Base-by-base conservation (phyloP, 2,329 filamentous ascomycete species). In the Myrmaecium sp. region DNA sequence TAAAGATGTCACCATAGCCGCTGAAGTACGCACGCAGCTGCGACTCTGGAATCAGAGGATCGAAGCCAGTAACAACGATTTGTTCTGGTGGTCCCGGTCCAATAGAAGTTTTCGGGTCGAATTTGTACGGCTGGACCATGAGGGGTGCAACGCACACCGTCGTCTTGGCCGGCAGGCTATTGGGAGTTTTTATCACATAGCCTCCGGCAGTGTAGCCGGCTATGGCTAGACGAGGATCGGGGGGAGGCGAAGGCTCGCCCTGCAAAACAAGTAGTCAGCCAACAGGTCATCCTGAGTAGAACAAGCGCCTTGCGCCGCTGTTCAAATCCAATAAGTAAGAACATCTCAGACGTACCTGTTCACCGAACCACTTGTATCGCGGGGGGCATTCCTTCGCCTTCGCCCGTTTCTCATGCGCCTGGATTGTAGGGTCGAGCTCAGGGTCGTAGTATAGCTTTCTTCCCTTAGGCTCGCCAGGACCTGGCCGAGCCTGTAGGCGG, bases 11-110 rank as follows among this genome's bases (percentile, higher is more conserved):
- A 28, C 83, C 83, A 54, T 78, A 92, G 3, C 68, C 70, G 11
- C 74, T 69, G 47, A 92, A 91, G 28, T 80, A 67, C 23, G 75
- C 69, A 11, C 68, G 69, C 26, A 93, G 66, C 41, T 81, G 79
- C 29, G 71, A 67, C 40, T 92, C 80, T 8, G 81, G 69, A 21
- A 79, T 75, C 36, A 95, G 60, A 5, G 86, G 84, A 51, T 95
- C 89, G 48, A 94, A 94, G n/a, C 83, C 82, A n/a, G 74, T 84
- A 12, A 94, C 82, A 4, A 95, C 75, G 25, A 98, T 72, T 47
- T 93, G 82, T 3, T 78, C 82, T 2, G 89, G 81, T 9, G 86
- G 86, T 0, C 82, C 82, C 14, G 83, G 81, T 0, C 84, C 86
- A 40, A 91, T 71, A 2, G 86, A 92, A 4, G 81, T 82, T 40